Evolutionary conservation across 2,329 filamentous ascomycete genomes (phyloP), one percentile per base, ranked within the genome.

Genomic region (Fusarium nodosum): DNA sequence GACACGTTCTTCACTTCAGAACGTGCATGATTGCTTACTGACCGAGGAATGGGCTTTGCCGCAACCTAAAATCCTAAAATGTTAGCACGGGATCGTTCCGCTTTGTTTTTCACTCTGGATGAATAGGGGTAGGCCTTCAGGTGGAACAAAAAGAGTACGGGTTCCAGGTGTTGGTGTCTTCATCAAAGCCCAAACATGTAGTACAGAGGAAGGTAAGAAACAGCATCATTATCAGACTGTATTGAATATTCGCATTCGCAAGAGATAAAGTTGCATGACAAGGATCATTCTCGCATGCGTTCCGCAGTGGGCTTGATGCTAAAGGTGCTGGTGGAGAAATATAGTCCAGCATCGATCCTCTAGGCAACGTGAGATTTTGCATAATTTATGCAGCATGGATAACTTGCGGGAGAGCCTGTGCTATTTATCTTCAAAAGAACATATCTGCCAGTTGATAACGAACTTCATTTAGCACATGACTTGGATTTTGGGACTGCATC

Each of bases 161-260:
- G 15, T 13, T 48, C 45, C 30, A 3, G 3, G 0, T 24, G 10
- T 34, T 34, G 10, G 3, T 24, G 33, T 48, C 20, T 33, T 34
- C 30, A 7, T 33, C 31, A 12, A 34, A 0, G 15, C 45, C 34
- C 30, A 34, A 0, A 9, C 31, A 13, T 3, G 10, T 30, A 47
- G 45, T 48, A 13, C 30, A 48, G 30, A 48, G 30, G 30, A 48
- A 15, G 45, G 30, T 13, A 48, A 48, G 45, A 33, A 48, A 34
- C 20, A 5, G 15, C 24, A 12, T 48, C 20, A 47, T 47, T 28
- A 34, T 24, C 15, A 24, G 11, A 10, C 46, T 24, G 46, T 7
- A 34, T 50, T 18, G 31, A 9, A 24, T 50, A 50, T 36, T 50
- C 11, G 31, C 46, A n/a, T 50, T 44, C 41, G 24, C 7, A 4